Base-by-base conservation (phyloP, 1,284 basidiomycete species). In the Hypsizygus ulmarius region DNA sequence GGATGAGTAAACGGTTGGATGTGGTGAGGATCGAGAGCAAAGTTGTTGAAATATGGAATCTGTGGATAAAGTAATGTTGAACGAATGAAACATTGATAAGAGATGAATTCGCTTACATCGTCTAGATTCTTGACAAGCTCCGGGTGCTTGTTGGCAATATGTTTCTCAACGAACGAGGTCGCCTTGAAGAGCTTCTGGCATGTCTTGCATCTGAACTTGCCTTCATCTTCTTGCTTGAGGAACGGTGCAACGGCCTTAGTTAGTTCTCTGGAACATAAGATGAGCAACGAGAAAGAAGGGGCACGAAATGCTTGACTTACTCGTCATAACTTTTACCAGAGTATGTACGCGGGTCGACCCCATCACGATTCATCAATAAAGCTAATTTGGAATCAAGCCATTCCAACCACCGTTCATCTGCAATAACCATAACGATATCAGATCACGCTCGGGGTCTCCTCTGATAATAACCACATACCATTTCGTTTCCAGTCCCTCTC, bases 181-280 rank as follows among this genome's bases (percentile, higher is more conserved):
- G 93, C 95, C 64, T 93, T 94, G 82, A 97, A 97, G 12, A 97
- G 75, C 72, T 97, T 97, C 67, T 84, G 83, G 67, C 94, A 97
- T 42, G 86, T 87, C 72, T 92, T 94, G 74, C 94, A 97, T 56
- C 95, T 79, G 72, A 91, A 97, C 65, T 96, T 97, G 59, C 87
- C 90, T 67, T 93, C 90, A 54, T 95, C 94, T 68, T 97, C 95
- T 65, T 94, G 89, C 69, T 94, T 95, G 64, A 97, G 82, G 63
- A 80, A 77, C 1, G 81, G 84, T 52, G 88, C 87, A 16, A 84
- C 83, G 18, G 82, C 81, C 61, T 84, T 90, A 45, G 81, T 77
- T 36, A 94, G 73, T 65, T 95, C 93, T 59, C 92, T 94, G 59
- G 5, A 49, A 42, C 53, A 53, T 43, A 39, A 43, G 11, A 53